Conservation (phyloP, 83 land plant species). For the Thuja plicata region DNA sequence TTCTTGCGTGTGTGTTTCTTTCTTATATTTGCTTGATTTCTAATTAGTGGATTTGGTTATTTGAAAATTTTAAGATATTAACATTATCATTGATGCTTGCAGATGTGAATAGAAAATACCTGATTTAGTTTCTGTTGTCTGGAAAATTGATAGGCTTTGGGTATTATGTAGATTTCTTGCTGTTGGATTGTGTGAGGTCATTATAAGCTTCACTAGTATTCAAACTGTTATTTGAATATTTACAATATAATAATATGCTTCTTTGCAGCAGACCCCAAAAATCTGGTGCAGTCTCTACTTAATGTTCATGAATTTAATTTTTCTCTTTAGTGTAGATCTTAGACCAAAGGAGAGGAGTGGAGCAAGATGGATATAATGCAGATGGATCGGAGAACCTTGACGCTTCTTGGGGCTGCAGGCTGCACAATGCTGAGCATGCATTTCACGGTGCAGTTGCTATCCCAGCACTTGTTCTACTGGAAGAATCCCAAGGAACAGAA, state of each 20-base stretch:
- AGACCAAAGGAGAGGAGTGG: neutral
- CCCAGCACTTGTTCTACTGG: conserved; percentile 93
- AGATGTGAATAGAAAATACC: neutral
- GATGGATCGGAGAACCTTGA: conserved; percentile 28
- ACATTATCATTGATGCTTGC: neutral
- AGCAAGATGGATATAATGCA: conserved; percentile 16
- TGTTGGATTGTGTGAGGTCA: neutral
- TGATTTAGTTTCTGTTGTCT: neutral
- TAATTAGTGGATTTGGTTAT: neutral
- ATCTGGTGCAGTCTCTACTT: neutral
- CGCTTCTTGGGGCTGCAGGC: conserved; percentile 60
- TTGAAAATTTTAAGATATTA: neutral
- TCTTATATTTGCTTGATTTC: neutral
- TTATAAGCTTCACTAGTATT: neutral
- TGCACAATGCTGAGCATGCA: conserved; percentile 70
- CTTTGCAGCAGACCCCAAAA: neutral
- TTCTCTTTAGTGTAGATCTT: neutral
- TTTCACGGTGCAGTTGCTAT: conserved; percentile 75
- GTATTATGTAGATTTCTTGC: neutral
- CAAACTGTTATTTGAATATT: neutral
- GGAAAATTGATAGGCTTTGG: neutral
- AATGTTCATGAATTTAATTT: neutral
- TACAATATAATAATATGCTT: neutral
- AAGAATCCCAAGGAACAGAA: conserved; percentile 94
- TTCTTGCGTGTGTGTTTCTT: neutral